Evolutionary conservation across 352 stramenopile species (phyloP), one percentile per base, ranked within the genome.

Genomic region (Achlya hypogyna): DNA sequence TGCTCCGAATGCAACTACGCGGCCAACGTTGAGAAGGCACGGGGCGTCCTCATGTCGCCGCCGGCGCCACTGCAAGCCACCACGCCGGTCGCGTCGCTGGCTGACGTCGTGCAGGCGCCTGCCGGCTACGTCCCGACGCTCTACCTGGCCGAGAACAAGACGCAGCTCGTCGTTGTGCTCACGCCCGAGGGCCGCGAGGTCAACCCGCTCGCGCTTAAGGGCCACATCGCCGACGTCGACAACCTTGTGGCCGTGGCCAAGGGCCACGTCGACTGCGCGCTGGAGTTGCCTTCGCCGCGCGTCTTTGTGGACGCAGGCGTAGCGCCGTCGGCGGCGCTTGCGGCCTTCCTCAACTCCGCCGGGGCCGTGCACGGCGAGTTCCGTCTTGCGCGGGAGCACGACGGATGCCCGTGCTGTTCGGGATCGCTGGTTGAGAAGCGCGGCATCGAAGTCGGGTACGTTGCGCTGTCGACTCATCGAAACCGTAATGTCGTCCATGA

Each of bases 21-120:
- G 4, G 88, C 88, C n/a, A 96, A 96, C 65, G 81, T 92, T 5
- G 88, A 96, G 71, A 93, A 93, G 59, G 85, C 84, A 1, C 66
- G 87, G 38, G 81, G 82, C 18, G 31, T 53, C 18, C 14, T 69
- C 32, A 43, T 53, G 2, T 58, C 47, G 6, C 12, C 40, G 2
- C n/a, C n/a, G n/a, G n/a, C n/a, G n/a, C n/a, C n/a, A n/a, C n/a
- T n/a, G n/a, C n/a, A n/a, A n/a, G 49, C 10, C 23, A 27, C 6
- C 43, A 23, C 35, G 22, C 25, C 47, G 16, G 3, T 31, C 34
- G n/a, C 35, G 25, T 49, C 56, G n/a, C 22, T 69, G 8, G 51
- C 45, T 23, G 29, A 60, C 28, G 18, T 71, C n/a, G 49, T 31
- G n/a, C 22, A 74, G 14, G 53, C 72, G 0, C 63, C 58, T 0